These are phyloP conservation scores for Penicillium cinerascens DNA, from an alignment of 495 filamentous ascomycete genomes.

Conservation along the genomic window DNA sequence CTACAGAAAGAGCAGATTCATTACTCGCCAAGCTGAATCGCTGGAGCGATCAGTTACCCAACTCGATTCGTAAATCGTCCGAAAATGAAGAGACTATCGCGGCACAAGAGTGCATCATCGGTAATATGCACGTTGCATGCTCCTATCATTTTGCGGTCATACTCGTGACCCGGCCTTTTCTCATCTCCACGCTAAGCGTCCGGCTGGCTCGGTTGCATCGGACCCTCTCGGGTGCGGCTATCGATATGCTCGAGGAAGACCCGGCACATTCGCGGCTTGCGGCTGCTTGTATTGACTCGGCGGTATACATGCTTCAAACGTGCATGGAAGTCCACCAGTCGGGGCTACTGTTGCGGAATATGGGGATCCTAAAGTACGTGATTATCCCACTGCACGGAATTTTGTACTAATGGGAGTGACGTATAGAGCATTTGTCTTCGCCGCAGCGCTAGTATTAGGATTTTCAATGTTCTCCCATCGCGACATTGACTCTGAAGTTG, in stretches of 20 bases:
- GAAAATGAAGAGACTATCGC: conserved; percentile 16
- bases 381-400: not conserved
- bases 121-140: conserved; percentile 40
- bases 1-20: conserved; percentile 30
- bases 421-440: conserved; percentile 39
- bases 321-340: conserved; percentile 36
- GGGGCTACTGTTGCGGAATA: conserved; percentile 31
- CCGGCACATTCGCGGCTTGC: conserved; percentile 34
- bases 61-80: conserved; percentile 20
- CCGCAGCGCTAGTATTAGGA: conserved; percentile 39
- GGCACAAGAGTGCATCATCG: conserved; percentile 31
- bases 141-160: conserved; percentile 45
- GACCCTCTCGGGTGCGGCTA: conserved; percentile 10
- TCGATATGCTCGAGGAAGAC: conserved; percentile 23
- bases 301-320: conserved; percentile 41
- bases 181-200: conserved; percentile 35
- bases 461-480: conserved; percentile 42
- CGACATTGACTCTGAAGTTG: conserved; percentile 27
- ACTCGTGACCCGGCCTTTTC: conserved; percentile 39
- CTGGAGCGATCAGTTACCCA: conserved; percentile 35
- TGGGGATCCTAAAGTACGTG: conserved; percentile 37
- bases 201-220: conserved; percentile 34
- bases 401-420: conserved; percentile 6
- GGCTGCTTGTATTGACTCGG: conserved; percentile 37
- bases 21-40: conserved; percentile 32